These are phyloP conservation scores for Avena atlantica DNA, from an alignment of 176 grass and related monocot genomes.

Conservation along the genomic window DNA sequence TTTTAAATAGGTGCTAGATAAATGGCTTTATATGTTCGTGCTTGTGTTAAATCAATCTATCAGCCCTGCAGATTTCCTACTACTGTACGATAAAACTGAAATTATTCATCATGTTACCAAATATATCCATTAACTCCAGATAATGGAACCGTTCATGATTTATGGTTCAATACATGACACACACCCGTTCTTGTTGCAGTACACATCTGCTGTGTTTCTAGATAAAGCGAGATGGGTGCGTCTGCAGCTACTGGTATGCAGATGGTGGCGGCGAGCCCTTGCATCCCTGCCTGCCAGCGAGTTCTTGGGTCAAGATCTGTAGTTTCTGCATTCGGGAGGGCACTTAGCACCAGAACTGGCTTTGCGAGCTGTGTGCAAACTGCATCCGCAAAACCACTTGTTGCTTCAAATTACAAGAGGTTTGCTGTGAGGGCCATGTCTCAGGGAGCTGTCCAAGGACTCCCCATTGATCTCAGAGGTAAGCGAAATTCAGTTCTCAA, in stretches of 20 bases:
- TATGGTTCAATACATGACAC: neutral
- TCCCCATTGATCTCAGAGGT: slow-evolving; percentile 92
- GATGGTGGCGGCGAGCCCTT: slow-evolving; percentile 36
- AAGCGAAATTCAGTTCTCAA: neutral
- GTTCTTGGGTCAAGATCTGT: slow-evolving; percentile 37
- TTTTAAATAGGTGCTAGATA: neutral
- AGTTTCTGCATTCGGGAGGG: slow-evolving; percentile 40
- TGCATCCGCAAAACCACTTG: neutral
- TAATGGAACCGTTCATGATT: neutral
- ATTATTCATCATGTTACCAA: no score
- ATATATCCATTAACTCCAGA: no score
- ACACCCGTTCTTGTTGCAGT: neutral
- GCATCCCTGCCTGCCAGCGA: slow-evolving; percentile 48
- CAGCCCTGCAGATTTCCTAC: neutral
- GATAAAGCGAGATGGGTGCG: slow-evolving; percentile 51
- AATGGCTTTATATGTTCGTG: neutral
- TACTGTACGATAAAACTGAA: neutral
- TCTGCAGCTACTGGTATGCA: slow-evolving; percentile 61
- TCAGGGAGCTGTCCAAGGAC: slow-evolving; percentile 49
- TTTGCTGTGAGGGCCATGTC: slow-evolving; percentile 72
- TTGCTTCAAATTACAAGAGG: slow-evolving; percentile 38
- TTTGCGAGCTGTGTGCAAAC: slow-evolving; percentile 34
- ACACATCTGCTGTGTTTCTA: neutral
- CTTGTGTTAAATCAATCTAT: neutral
- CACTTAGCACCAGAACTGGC: slow-evolving; percentile 29